phyloP scores from a whole-genome alignment of 441 rosid genomes.

The Bruguiera hainesii region DNA sequence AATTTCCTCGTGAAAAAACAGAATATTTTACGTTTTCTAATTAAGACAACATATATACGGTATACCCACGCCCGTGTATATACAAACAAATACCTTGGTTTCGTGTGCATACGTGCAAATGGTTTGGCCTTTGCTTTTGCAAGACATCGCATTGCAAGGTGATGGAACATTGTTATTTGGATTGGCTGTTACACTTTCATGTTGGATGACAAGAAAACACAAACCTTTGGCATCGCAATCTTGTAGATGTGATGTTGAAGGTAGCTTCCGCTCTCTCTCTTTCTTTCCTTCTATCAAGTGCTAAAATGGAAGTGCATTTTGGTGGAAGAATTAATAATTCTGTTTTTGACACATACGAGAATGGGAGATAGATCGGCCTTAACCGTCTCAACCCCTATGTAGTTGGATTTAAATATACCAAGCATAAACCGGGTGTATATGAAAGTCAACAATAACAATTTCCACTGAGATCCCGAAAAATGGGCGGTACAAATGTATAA shows the following conservation, averaged over 20 bases:
- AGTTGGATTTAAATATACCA: neutral
- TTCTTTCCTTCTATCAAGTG: neutral
- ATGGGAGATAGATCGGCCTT: neutral
- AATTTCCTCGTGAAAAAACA: too few species aligned
- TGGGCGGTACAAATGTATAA: neutral
- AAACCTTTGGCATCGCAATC: slow-evolving; percentile 23
- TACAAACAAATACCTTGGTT: neutral
- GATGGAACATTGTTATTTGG: slow-evolving; percentile 6
- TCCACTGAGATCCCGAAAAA: neutral
- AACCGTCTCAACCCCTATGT: slow-evolving; percentile 21
- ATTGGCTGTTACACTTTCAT: slow-evolving; percentile 23
- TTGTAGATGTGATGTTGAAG: slow-evolving; percentile 34
- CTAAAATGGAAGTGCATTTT: slow-evolving; percentile 6
- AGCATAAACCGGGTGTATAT: neutral
- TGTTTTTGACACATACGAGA: slow-evolving; percentile 11
- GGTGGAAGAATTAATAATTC: slow-evolving; percentile 9
- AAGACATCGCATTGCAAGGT: neutral
- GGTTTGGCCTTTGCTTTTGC: neutral
- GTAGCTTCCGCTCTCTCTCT: slow-evolving; percentile 8
- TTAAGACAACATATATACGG: too few species aligned
- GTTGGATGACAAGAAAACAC: slow-evolving; percentile 30
- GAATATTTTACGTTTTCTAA: too few species aligned
- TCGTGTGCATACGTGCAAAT: neutral
- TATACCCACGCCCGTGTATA: neutral
- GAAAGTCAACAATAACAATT: neutral